Percentiles rank a stretch among this genome's conserved stretches.
phyloP scores from a whole-genome alignment of 2,329 filamentous ascomycete genomes.

The Juglanconis juglandina region DNA sequence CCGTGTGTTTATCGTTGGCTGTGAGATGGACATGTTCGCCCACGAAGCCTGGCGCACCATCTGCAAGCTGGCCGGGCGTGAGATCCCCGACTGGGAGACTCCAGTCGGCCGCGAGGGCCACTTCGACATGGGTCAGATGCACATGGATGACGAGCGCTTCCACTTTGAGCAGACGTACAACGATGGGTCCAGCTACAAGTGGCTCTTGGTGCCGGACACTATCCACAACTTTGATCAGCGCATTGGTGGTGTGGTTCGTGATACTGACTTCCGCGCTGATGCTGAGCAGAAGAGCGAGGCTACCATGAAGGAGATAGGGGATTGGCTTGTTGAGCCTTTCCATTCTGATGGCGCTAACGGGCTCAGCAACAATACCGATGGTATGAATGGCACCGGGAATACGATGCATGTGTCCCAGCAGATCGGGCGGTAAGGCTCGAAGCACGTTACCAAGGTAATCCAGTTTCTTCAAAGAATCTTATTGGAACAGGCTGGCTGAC shows the following conservation, averaged over 20 bases:
- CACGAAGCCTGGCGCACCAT: constrained; percentile 15
- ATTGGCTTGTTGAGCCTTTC: constrained; percentile 1
- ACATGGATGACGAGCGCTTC: constrained; percentile 9
- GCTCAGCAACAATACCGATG: background rate
- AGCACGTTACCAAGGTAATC: background rate
- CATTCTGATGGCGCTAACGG: background rate
- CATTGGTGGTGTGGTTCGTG: constrained; percentile 8
- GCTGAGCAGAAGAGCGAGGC: constrained; percentile 9
- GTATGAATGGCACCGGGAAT: background rate
- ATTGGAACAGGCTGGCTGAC: background rate
- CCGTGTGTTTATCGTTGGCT: constrained; percentile 11
- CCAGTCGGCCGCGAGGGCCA: constrained; percentile 4
- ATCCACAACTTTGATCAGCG: constrained; percentile 14
- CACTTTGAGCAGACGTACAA: constrained; percentile 10
- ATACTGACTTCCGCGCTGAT: constrained; percentile 10
- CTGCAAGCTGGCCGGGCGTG: constrained; percentile 10
- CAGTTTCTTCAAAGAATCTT: background rate
- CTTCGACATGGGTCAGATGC: constrained; percentile 5
- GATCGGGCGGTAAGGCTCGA: constrained; percentile 5
- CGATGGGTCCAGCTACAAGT: constrained; percentile 14
- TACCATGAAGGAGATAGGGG: constrained; percentile 9
- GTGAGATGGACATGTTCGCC: constrained; percentile 13
- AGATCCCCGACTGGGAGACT: constrained; percentile 1
- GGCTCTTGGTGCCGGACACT: constrained; percentile 9
- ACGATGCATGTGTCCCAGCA: constrained; percentile 2